Percentiles rank a stretch among this genome's conserved stretches.
These are phyloP conservation scores for Tulasnella calospora DNA, from an alignment of 768 basidiomycete species.

Conservation along the genomic window DNA sequence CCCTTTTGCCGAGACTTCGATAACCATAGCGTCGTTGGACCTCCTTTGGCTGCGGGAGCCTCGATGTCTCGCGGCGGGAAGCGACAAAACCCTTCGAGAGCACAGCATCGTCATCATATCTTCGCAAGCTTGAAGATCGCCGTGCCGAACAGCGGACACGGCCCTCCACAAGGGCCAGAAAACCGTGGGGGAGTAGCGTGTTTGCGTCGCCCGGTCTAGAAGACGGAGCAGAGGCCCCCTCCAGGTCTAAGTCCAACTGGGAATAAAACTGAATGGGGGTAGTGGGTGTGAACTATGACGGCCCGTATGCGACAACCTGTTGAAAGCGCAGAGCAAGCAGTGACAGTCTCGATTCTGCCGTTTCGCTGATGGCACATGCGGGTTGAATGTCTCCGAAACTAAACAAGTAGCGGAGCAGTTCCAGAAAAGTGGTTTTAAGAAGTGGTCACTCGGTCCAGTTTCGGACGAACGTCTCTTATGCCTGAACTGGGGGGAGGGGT, in stretches of 20 bases:
- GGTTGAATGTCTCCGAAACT: neutral
- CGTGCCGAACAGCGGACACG: neutral
- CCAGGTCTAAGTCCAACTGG: neutral
- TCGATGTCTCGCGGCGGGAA: neutral
- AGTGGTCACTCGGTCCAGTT: neutral
- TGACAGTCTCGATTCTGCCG: neutral
- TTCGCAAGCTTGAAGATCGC: slow-evolving; percentile 3
- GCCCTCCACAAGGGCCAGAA: neutral
- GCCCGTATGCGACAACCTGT: neutral
- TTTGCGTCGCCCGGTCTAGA: neutral
- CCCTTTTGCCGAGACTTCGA: neutral
- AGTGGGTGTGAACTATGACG: neutral
- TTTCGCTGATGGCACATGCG: neutral
- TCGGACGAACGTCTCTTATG: neutral
- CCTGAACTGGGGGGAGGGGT: neutral
- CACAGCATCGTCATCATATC: neutral
- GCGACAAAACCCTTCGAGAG: neutral
- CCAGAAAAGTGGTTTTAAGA: neutral
- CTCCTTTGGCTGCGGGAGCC: neutral
- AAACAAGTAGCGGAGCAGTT: neutral
- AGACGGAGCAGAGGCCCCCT: neutral
- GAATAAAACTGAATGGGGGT: neutral
- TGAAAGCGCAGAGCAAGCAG: neutral
- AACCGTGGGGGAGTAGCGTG: neutral
- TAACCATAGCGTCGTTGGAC: neutral